Evolutionary conservation across 2,329 filamentous ascomycete genomes (phyloP).

Genomic region (Penicillium sp.): DNA sequence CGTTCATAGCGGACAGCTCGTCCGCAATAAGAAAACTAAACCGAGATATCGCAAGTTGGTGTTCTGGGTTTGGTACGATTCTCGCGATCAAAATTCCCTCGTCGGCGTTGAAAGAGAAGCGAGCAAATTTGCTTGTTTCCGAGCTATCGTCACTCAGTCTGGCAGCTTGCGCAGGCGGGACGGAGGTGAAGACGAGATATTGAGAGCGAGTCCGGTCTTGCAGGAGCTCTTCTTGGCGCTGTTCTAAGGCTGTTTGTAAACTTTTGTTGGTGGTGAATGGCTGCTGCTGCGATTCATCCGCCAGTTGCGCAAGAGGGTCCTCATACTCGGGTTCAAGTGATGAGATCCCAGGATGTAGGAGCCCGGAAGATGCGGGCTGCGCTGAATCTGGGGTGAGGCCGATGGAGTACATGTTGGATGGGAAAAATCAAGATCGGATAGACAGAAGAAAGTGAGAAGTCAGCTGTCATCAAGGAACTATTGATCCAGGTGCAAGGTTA

Average conservation of each 20-base stretch:
- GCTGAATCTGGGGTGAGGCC: too few species aligned
- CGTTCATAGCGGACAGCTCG: slow-evolving; percentile 11
- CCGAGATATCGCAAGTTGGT: slow-evolving; percentile 15
- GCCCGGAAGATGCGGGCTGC: too few species aligned
- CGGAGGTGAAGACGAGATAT: slow-evolving; percentile 19
- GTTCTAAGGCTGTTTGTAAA: slow-evolving; percentile 15
- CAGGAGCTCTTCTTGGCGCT: slow-evolving; percentile 13
- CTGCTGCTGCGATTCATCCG: too few species aligned
- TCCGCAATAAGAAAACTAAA: slow-evolving; percentile 15
- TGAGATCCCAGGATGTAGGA: too few species aligned
- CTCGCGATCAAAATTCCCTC: slow-evolving; percentile 18
- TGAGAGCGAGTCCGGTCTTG: slow-evolving; percentile 19
- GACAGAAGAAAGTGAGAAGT: too few species aligned
- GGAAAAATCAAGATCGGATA: too few species aligned
- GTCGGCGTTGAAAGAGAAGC: slow-evolving; percentile 16
- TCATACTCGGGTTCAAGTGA: too few species aligned
- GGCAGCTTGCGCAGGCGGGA: slow-evolving; percentile 11
- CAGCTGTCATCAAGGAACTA: too few species aligned
- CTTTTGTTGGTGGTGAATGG: slow-evolving; percentile 5
- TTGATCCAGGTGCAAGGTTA: too few species aligned
- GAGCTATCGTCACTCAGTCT: slow-evolving; percentile 19
- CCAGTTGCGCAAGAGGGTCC: too few species aligned
- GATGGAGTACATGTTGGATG: too few species aligned
- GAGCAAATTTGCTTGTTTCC: slow-evolving; percentile 18
- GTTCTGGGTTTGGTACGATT: slow-evolving; percentile 15